A percentile compares a stretch with the other conserved stretches of the same genome.
These are phyloP conservation scores for Citrus maxima DNA, from an alignment of 345 rosid genomes.

Conservation along the genomic window DNA sequence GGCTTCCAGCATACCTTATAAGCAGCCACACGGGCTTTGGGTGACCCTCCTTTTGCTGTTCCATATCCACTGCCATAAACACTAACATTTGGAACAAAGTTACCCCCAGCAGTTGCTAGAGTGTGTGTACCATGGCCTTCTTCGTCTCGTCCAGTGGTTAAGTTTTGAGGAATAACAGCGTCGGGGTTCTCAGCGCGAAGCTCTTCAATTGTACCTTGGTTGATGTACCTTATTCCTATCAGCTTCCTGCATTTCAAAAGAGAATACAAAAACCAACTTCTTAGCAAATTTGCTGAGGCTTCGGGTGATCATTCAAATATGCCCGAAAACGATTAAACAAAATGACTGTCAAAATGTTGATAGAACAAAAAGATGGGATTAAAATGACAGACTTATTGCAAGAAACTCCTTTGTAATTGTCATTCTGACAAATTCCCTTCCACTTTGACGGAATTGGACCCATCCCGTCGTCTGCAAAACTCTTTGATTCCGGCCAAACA, in stretches of 20 bases:
- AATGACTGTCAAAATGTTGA: background rate
- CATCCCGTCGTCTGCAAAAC: slow-evolving; percentile 28
- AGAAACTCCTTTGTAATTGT: slow-evolving; percentile 1
- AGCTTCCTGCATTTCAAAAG: slow-evolving; percentile 31
- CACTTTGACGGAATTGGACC: slow-evolving; percentile 34
- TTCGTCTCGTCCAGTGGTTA: background rate
- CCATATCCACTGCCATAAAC: slow-evolving; percentile 24
- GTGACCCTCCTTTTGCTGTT: slow-evolving; percentile 46
- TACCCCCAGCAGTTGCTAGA: slow-evolving; percentile 40
- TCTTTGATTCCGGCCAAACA: slow-evolving; percentile 41
- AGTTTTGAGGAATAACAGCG: background rate
- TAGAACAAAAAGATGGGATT: too few relatives aligned
- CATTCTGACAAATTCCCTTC: slow-evolving; percentile 27
- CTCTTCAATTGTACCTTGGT: slow-evolving; percentile 15
- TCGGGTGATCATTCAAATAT: too few relatives aligned
- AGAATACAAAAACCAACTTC: too few relatives aligned
- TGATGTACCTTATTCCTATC: slow-evolving; percentile 38
- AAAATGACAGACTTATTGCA: slow-evolving; percentile 22
- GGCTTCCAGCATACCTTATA: slow-evolving; percentile 44
- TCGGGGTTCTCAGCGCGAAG: background rate
- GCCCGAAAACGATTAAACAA: too few relatives aligned
- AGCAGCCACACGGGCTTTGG: slow-evolving; percentile 41
- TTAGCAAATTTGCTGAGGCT: too few relatives aligned
- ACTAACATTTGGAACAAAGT: slow-evolving; percentile 24
- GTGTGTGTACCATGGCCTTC: slow-evolving; percentile 50